Evolutionary conservation across 768 basidiomycete genomes (phyloP).

Genomic region (Termitomyces sp.): DNA sequence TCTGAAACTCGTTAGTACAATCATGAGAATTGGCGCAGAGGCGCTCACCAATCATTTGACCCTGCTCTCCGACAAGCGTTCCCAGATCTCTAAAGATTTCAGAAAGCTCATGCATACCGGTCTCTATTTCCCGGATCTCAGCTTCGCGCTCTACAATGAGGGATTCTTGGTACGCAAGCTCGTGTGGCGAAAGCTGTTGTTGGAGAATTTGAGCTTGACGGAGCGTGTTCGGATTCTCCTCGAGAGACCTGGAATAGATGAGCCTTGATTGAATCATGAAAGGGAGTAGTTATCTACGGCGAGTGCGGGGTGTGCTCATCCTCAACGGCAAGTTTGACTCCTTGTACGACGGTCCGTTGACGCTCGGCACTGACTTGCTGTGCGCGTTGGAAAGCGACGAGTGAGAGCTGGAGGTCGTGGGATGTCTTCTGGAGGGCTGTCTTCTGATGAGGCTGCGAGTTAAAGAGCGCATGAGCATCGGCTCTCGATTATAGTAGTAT

Average conservation of each 20-base stretch:
- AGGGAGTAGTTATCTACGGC: slow-evolving; percentile 19
- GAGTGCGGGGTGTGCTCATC: slow-evolving; percentile 44
- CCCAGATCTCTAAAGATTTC: slow-evolving; percentile 97
- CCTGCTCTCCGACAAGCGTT: slow-evolving; percentile 91
- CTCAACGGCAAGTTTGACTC: slow-evolving; percentile 80
- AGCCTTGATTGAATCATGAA: too few species aligned
- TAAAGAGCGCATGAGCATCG: not conserved
- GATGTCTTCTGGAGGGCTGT: slow-evolving; percentile 87
- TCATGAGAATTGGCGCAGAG: not conserved
- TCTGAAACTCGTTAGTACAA: slow-evolving; percentile 40
- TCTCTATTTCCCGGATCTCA: slow-evolving; percentile 95
- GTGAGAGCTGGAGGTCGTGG: slow-evolving; percentile 84
- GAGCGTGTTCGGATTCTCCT: slow-evolving; percentile 46
- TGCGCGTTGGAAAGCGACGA: slow-evolving; percentile 88
- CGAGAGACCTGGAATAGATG: slow-evolving; percentile 22
- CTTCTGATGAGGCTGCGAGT: slow-evolving; percentile 72
- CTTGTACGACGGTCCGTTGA: slow-evolving; percentile 85
- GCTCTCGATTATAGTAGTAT: not conserved
- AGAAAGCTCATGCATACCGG: slow-evolving; percentile 90
- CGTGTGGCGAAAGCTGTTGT: slow-evolving; percentile 77
- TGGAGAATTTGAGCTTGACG: slow-evolving; percentile 70
- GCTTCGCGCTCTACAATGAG: slow-evolving; percentile 90
- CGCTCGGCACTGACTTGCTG: slow-evolving; percentile 87
- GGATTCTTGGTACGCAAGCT: slow-evolving; percentile 94
- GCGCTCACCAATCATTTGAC: slow-evolving; percentile 85